Evolutionary conservation across 306 rosid species (phyloP).

Genomic region (Malus sieversii): DNA sequence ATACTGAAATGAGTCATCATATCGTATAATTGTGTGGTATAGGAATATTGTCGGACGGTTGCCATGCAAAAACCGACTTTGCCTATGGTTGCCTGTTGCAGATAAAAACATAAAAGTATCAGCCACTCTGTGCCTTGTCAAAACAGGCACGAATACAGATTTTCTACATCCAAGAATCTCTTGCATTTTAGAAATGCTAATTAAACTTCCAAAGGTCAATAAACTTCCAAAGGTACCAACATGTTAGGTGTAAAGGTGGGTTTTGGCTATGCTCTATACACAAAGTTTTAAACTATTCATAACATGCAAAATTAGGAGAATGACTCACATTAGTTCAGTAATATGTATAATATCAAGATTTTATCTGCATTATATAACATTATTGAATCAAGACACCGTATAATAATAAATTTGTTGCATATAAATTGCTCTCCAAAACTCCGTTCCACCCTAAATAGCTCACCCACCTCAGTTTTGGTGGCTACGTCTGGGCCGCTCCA

Average conservation of each 20-base stretch:
- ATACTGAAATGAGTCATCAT: not conserved
- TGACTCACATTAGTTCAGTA: not conserved
- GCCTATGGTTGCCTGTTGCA: not conserved
- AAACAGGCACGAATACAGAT: not conserved
- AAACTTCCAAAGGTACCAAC: not conserved
- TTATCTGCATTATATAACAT: no score
- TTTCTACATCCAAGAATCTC: not conserved
- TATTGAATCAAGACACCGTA: not conserved
- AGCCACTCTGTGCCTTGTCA: constrained; percentile 1
- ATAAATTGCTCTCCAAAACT: no score
- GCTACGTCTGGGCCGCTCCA: no score
- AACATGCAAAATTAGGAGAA: not conserved
- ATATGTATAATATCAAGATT: not conserved
- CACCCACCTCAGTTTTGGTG: no score
- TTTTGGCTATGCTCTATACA: not conserved
- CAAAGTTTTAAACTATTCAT: not conserved
- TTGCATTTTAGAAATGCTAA: not conserved
- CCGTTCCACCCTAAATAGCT: not conserved
- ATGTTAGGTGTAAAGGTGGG: not conserved
- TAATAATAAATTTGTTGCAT: no score
- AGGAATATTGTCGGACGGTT: constrained; percentile 1
- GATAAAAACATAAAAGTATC: not conserved
- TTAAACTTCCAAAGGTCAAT: not conserved
- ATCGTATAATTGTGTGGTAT: not conserved
- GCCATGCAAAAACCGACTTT: not conserved